Percentiles rank a stretch among this genome's conserved stretches.
Conservation (phyloP, 2,329 filamentous ascomycete genomes). For the Fusarium camptoceras region DNA sequence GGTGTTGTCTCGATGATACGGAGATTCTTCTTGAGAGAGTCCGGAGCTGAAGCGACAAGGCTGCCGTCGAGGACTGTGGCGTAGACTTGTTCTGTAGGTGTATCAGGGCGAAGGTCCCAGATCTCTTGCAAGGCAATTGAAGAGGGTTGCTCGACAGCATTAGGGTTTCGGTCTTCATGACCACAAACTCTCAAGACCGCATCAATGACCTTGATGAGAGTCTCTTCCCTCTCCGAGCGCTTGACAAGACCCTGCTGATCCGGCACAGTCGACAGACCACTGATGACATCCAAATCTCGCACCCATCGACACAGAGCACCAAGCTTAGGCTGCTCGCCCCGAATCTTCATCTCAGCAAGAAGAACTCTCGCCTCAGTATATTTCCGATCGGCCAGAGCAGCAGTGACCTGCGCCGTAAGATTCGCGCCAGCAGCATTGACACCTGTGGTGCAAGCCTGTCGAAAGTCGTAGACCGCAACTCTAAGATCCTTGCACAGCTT, state of each 20-base stretch:
- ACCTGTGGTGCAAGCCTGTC: conserved; percentile 75
- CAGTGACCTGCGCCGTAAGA: conserved; percentile 74
- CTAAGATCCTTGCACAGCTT: conserved; percentile 75
- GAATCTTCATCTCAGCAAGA: conserved; percentile 76
- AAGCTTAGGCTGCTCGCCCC: conserved; percentile 73
- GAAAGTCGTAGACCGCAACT: conserved; percentile 75
- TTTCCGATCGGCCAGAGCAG: conserved; percentile 72
- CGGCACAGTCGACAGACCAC: conserved; percentile 69
- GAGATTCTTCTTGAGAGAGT: conserved; percentile 57
- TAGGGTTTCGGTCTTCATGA: conserved; percentile 64
- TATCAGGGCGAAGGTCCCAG: conserved; percentile 68
- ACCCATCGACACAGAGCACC: conserved; percentile 80
- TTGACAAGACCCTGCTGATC: conserved; percentile 53
- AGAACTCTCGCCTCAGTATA: conserved; percentile 74
- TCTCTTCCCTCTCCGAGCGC: conserved; percentile 61
- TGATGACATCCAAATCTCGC: conserved; percentile 75
- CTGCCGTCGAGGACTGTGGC: conserved; percentile 69
- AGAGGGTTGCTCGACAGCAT: conserved; percentile 49
- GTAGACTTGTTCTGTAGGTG: conserved; percentile 60
- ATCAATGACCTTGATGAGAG: conserved; percentile 71
- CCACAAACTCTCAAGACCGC: conserved; percentile 73
- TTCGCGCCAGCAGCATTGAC: conserved; percentile 70
- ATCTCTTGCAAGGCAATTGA: conserved; percentile 67
- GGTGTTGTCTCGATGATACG: conserved; percentile 71
- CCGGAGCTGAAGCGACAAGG: conserved; percentile 59